A percentile compares a stretch with the other conserved stretches of the same genome.
These are phyloP conservation scores for Glomus cerebriforme DNA, from an alignment of 192 early-diverging fungal species.

Conservation along the genomic window DNA sequence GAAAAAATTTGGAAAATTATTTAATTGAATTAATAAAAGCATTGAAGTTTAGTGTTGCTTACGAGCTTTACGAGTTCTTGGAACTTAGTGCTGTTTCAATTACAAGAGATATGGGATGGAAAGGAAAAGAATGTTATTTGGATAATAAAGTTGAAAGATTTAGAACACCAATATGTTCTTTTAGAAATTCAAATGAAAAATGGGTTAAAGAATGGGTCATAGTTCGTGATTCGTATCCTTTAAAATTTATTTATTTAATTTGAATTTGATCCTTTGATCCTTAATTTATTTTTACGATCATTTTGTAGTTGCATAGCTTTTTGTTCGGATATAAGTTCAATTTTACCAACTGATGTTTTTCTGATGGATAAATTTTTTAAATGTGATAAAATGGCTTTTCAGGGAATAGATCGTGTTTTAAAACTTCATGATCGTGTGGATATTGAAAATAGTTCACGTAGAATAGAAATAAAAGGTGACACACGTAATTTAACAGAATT, in stretches of 20 bases:
- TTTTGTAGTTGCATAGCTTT: conserved; percentile 52
- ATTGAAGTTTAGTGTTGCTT: conserved; percentile 63
- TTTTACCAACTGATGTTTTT: conserved; percentile 49
- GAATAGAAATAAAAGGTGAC: conserved; percentile 71
- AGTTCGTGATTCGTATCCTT: conserved; percentile 67
- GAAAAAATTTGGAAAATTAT: conserved; percentile 63
- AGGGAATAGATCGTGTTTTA: conserved; percentile 41
- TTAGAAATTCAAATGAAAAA: conserved; percentile 28
- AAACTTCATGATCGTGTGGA: conserved; percentile 60
- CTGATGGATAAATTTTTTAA: conserved; percentile 53
- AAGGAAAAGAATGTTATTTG: conserved; percentile 79
- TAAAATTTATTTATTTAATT: not conserved
- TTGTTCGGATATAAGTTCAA: conserved; percentile 46
- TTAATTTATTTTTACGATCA: not conserved
- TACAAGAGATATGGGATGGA: conserved; percentile 80
- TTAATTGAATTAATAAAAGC: conserved; percentile 57
- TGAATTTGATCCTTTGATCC: not conserved
- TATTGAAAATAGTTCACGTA: conserved; percentile 59
- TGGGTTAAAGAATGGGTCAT: conserved; percentile 75
- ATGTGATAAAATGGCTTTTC: conserved; percentile 17
- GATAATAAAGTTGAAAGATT: conserved; percentile 64
- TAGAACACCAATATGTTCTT: conserved; percentile 45
- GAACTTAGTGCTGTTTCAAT: conserved; percentile 74
- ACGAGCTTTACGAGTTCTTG: conserved; percentile 76
- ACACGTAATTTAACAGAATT: conserved; percentile 70